Evolutionary conservation across 441 rosid species (phyloP), one percentile per base, ranked within the genome.

Genomic region (Populus tomentosa): DNA sequence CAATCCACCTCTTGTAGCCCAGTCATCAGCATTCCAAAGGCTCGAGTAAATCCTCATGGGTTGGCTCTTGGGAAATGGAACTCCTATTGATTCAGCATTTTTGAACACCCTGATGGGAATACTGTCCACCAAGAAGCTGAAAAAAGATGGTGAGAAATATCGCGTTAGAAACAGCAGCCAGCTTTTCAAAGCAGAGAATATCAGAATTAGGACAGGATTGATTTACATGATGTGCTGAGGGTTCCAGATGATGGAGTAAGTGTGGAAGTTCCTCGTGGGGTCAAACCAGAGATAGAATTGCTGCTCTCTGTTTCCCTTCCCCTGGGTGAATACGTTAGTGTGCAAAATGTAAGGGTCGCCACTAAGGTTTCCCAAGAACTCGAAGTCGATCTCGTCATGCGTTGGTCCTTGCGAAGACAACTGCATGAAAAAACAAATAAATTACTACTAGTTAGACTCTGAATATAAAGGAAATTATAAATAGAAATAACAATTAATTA

Each of bases 381-480:
- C 94, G 23, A 83, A 94, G 80, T 86, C 93, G 63, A 89, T 92
- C 83, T 87, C 94, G 46, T 87, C 96, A 56, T 91, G 98, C 72
- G 91, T 89, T 3, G 93, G 83, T 79, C 91, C 91, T 85, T 86
- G 92, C 69, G 97, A 94, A 38, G 97, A 90, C 67, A 94, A 74
- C 98, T 94, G 91, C 80, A 53, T 7, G 53, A 23, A 38, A 28
- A 28, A n/a, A 40, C 2, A 11, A 8, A 21, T 33, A 28, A 73
- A 61, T 7, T 2, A 14, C 28, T 10, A 18, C 21, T 7, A 6
- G 9, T 53, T 56, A 20, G 62, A 56, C 23, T 7, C 2, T 56
- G 3, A 53, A 53, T 18, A 53, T 53, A 53, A 18, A 53, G 7
- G 7, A 53, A 53, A 53, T 18, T 2, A 53, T 53, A 2, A 18